Evolutionary conservation across 345 rosid species (phyloP).

Genomic region (Luvunga scandens): DNA sequence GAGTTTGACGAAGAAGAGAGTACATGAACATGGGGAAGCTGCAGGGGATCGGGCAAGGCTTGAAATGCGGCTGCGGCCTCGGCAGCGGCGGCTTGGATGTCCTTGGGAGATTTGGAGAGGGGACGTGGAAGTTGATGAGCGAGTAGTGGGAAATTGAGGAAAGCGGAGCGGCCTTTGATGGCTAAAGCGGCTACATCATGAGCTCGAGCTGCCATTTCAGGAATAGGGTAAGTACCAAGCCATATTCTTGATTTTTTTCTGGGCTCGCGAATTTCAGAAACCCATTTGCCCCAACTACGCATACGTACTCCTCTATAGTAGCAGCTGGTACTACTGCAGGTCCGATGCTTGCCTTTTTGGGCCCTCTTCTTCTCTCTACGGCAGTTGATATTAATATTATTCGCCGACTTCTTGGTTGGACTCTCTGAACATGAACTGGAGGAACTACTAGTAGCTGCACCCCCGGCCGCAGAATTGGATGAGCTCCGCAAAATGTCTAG

Average conservation of each 20-base stretch:
- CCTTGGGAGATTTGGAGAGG: slow-evolving; percentile 47
- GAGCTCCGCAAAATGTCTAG: slow-evolving; percentile 23
- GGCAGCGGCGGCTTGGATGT: slow-evolving; percentile 56
- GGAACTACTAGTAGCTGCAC: not conserved
- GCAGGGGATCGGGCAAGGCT: slow-evolving; percentile 27
- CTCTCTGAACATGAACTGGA: slow-evolving; percentile 22
- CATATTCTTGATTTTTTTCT: slow-evolving; percentile 79
- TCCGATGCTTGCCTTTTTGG: slow-evolving; percentile 41
- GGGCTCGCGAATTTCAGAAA: slow-evolving; percentile 77
- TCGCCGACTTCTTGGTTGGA: not conserved
- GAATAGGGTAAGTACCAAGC: slow-evolving; percentile 74
- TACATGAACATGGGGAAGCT: not conserved
- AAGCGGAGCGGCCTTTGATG: slow-evolving; percentile 62
- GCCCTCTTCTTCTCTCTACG: slow-evolving; percentile 25
- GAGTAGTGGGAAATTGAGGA: slow-evolving; percentile 59
- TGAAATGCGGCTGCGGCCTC: slow-evolving; percentile 41
- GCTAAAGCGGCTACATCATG: slow-evolving; percentile 79
- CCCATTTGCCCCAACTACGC: slow-evolving; percentile 96
- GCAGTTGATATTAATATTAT: not conserved
- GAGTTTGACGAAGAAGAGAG: slow-evolving; percentile 18
- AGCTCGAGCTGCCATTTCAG: slow-evolving; percentile 89
- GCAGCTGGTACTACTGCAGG: not conserved
- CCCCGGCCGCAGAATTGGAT: slow-evolving; percentile 14
- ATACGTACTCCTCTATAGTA: slow-evolving; percentile 61
- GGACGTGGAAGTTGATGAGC: slow-evolving; percentile 56